phyloP scores from a whole-genome alignment of 176 grass and related monocot genomes.

The sorghum (Sorghum bicolor) region DNA sequence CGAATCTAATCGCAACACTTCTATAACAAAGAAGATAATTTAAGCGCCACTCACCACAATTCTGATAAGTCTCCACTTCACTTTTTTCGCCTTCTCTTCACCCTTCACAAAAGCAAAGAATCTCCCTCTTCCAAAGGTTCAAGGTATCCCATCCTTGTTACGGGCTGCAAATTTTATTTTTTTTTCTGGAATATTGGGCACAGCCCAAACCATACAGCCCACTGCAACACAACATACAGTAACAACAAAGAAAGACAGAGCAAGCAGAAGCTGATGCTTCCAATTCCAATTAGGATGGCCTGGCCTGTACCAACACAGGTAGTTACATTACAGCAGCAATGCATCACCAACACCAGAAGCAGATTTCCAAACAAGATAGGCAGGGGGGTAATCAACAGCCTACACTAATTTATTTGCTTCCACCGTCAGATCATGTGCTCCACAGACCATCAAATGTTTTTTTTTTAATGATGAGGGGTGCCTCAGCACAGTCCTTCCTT shows the following conservation, averaged over 20 bases:
- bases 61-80: neutral
- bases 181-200: neutral
- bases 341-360: slow-evolving; percentile 8
- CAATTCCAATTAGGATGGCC: neutral
- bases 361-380: neutral
- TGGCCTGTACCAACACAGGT: neutral
- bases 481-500: neutral
- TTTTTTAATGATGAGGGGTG: neutral
- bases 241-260: neutral
- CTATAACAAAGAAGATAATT: neutral
- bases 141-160: neutral
- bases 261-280: neutral
- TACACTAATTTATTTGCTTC: slow-evolving; percentile 11
- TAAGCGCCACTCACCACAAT: neutral
- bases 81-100: neutral
- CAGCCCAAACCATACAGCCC: neutral
- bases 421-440: slow-evolving; percentile 16
- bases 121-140: neutral
- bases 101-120: neutral
- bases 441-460: neutral
- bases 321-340: neutral
- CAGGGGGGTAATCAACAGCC: neutral
- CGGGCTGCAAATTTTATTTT: neutral
- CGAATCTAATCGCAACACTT: neutral
- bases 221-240: neutral